Evolutionary conservation across 805 yeast genomes (phyloP), one percentile per base, ranked within the genome.

Genomic region (Kluyveromyces siamensis): DNA sequence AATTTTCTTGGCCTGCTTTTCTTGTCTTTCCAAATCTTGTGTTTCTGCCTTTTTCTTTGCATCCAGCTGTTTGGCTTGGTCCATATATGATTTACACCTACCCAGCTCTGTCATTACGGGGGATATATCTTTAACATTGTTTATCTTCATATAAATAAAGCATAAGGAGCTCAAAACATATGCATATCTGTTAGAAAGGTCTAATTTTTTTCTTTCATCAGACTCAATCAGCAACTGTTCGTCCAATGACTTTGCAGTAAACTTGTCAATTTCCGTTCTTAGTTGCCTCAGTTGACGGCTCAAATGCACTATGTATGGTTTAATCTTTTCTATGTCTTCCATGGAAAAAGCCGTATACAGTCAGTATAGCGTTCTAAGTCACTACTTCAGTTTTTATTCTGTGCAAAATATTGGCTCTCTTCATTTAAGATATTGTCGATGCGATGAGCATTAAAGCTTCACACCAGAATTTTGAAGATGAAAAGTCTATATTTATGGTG

Each of bases 41-140:
- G 57, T 58, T 18, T 62, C 57, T n/a, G 48, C 44, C 27, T 45
- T 50, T 10, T 50, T 63, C 50, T 40, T 63, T 48, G 49, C 56
- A 46, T 50, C 65, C 43, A 48, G 43, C 35, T 50, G 51, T 41
- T 55, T 78, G 37, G 77, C 72, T 57, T 80, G 73, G 37, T 73
- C 73, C 80, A 84, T 83, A 54, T 83, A 84, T n/a, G 72, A 59
- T 61, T 83, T 84, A 39, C 86, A 82, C 52, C 89, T 71, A 8
- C 70, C 72, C 46, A 87, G 68, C 58, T 85, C 95, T 30, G 68
- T 68, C 81, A 82, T 79, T 18, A 88, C 76, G 2, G 83, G 81
- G 6, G 51, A 39, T 48, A 58, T 45, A 27, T 63, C 63, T 38
- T 58, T 60, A 16, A 54, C 55, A 21, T 52, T 50, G 17, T 55